phyloP scores from a whole-genome alignment of 2,329 filamentous ascomycete genomes.

The Monosporascus cannonballus region DNA sequence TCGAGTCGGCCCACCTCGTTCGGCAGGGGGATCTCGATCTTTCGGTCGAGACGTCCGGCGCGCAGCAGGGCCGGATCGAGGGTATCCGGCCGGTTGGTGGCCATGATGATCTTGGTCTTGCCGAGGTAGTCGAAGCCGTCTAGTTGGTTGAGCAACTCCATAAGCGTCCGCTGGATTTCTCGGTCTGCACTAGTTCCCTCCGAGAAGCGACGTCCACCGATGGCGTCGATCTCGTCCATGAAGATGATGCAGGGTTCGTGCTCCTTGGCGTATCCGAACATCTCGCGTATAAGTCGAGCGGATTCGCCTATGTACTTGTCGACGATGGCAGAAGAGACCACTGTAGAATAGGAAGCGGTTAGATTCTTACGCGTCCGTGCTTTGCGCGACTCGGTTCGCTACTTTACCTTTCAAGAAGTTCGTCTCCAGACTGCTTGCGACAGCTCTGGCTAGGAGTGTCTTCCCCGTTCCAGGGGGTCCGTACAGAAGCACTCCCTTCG shows the following conservation, averaged over 20 bases:
- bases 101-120: constrained; percentile 99
- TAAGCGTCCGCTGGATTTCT: constrained; percentile 95
- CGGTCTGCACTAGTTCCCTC: constrained; percentile 96
- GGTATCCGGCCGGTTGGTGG: constrained; percentile 94
- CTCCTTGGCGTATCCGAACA: constrained; percentile 99
- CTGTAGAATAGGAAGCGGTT: constrained; percentile 38
- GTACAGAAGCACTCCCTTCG: constrained; percentile 94
- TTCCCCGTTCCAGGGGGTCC: constrained; percentile 96
- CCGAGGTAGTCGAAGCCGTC: constrained; percentile 99
- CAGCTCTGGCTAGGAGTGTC: constrained; percentile 87
- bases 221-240: constrained; percentile 99
- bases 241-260: constrained; percentile 99
- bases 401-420: constrained; percentile 90
- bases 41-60: constrained; percentile 89
- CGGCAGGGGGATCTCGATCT: constrained; percentile 95
- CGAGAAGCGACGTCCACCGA: constrained; percentile 91
- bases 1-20: constrained; percentile 95
- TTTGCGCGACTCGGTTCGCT: background rate
- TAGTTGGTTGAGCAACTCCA: constrained; percentile 97
- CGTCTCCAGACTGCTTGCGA: constrained; percentile 92
- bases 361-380: background rate
- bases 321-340: constrained; percentile 97
- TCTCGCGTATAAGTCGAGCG: constrained; percentile 91
- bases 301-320: constrained; percentile 99
- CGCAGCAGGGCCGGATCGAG: constrained; percentile 88